Conservation (phyloP, 768 basidiomycete species). For the Hydnomerulius pinastri region DNA sequence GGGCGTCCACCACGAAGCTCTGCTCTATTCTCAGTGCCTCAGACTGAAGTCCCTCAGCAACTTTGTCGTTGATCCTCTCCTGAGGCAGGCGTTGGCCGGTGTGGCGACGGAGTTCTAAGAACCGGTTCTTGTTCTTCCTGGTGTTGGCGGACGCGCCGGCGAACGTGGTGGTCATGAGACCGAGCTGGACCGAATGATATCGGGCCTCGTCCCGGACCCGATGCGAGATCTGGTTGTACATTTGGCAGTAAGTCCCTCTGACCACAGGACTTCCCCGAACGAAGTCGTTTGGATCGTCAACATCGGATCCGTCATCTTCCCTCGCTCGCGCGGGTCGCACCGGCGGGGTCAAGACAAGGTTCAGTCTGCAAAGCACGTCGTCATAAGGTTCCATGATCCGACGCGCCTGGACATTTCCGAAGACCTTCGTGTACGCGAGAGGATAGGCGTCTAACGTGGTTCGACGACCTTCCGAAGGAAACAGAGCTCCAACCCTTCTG, state of each 20-base stretch:
- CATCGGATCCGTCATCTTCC: neutral
- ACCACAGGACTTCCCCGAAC: neutral
- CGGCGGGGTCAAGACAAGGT: neutral
- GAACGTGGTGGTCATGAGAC: constrained; percentile 3
- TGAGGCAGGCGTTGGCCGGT: too few species aligned
- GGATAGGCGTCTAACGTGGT: constrained; percentile 1
- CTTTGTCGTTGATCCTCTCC: neutral
- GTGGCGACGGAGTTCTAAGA: too few species aligned
- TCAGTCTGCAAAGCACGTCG: neutral
- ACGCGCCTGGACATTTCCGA: neutral
- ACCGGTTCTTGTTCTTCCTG: neutral
- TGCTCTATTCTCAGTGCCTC: neutral
- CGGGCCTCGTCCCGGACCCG: neutral
- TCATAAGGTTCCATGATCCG: neutral
- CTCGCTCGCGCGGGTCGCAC: neutral
- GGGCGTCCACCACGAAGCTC: neutral
- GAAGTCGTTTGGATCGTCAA: neutral
- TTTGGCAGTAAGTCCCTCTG: neutral
- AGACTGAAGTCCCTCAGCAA: neutral
- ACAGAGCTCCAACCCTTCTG: neutral
- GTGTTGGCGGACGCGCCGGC: neutral
- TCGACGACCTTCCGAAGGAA: neutral
- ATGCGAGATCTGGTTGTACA: constrained; percentile 5
- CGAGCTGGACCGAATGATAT: constrained; percentile 6
- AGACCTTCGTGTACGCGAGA: neutral